Evolutionary conservation across 2,329 filamentous ascomycete genomes (phyloP).

Genomic region (Claviceps cyperi): DNA sequence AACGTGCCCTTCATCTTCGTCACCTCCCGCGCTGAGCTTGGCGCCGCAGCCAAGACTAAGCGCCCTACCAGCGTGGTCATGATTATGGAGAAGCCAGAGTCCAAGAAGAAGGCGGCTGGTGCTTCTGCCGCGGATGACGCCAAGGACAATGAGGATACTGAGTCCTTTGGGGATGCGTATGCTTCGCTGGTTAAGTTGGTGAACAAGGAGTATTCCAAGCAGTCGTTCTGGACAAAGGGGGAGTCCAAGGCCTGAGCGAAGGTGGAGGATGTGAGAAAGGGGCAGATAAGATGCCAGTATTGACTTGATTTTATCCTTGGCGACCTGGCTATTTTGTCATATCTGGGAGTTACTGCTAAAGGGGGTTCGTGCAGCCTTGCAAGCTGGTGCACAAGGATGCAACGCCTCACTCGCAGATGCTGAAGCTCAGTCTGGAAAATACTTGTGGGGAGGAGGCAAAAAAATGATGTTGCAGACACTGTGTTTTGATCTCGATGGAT

Average conservation of each 20-base stretch:
- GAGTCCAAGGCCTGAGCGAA: conserved; percentile 16
- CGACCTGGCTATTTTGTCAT: no score
- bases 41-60: conserved; percentile 88
- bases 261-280: neutral
- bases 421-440: neutral
- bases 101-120: conserved; percentile 29
- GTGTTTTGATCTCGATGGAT: conserved; percentile 18
- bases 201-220: conserved; percentile 49
- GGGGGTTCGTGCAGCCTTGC: no score
- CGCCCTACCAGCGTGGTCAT: conserved; percentile 93
- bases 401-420: neutral
- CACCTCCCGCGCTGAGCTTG: conserved; percentile 79
- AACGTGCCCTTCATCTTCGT: conserved; percentile 95
- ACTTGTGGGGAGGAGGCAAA: neutral
- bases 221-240: conserved; percentile 34
- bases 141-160: conserved; percentile 32
- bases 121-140: conserved; percentile 24
- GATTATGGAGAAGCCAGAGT: conserved; percentile 48
- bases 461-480: neutral
- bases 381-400: no score
- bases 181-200: conserved; percentile 50
- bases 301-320: no score
- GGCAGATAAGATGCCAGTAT: neutral
- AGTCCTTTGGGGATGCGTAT: conserved; percentile 50
- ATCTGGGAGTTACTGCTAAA: neutral